phyloP scores from a whole-genome alignment of 2,329 filamentous ascomycete species.

The Claviceps humidiphila region DNA sequence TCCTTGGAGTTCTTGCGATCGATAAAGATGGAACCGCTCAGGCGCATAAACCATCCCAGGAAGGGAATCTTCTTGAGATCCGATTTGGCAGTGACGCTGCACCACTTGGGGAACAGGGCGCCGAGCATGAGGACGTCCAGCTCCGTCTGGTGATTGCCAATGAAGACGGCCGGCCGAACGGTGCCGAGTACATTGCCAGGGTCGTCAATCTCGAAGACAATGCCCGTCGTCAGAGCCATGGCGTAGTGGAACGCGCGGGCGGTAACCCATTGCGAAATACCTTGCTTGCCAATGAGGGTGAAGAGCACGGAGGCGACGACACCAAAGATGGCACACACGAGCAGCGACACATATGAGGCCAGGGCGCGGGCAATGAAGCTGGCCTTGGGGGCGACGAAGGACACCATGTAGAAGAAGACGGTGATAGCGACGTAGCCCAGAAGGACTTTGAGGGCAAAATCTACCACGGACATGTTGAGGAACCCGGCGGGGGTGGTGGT shows the following conservation, averaged over 20 bases:
- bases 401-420: constrained; percentile 48
- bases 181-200: constrained; percentile 46
- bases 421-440: constrained; percentile 38
- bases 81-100: constrained; percentile 85
- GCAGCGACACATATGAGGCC: constrained; percentile 49
- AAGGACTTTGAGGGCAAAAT: constrained; percentile 32
- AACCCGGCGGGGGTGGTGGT: neutral
- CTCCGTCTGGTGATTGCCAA: constrained; percentile 94
- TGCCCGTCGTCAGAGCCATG: constrained; percentile 63
- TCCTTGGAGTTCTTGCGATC: constrained; percentile 75
- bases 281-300: constrained; percentile 55
- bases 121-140: constrained; percentile 89
- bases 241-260: constrained; percentile 66
- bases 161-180: constrained; percentile 71
- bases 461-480: constrained; percentile 14
- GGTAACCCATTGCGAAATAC: constrained; percentile 74
- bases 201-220: constrained; percentile 65
- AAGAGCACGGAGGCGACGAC: constrained; percentile 61
- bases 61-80: constrained; percentile 68
- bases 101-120: constrained; percentile 78
- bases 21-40: constrained; percentile 89
- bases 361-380: constrained; percentile 58
- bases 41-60: constrained; percentile 85
- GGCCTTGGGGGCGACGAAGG: constrained; percentile 41
- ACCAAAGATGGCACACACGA: constrained; percentile 55